Percentiles rank a stretch among this genome's conserved stretches.
phyloP scores from a whole-genome alignment of 495 filamentous ascomycete genomes.

The Geoglossum glabrum region DNA sequence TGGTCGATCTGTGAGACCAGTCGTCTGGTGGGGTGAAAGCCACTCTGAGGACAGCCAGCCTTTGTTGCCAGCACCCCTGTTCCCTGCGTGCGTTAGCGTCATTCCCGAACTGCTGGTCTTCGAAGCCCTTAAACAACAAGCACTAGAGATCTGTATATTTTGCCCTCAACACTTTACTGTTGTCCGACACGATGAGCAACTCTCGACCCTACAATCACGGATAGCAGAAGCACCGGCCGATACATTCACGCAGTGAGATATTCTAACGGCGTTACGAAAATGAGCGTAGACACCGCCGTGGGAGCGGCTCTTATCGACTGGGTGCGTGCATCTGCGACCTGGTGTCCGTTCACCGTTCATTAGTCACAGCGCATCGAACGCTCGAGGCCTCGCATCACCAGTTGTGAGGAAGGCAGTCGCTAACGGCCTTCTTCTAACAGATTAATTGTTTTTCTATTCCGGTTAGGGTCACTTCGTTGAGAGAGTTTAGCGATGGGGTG shows the following conservation, averaged over 20 bases:
- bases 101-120: not conserved
- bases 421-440: constrained; percentile 7
- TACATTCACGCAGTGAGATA: not conserved
- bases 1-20: not conserved
- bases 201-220: not conserved
- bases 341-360: not conserved
- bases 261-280: not conserved
- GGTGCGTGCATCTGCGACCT: constrained; percentile 14
- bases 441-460: constrained; percentile 32
- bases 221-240: not conserved
- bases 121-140: not conserved
- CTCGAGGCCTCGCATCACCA: constrained; percentile 3
- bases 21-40: not conserved
- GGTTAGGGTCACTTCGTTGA: constrained; percentile 24
- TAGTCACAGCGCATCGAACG: not conserved
- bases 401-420: not conserved
- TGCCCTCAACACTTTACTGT: not conserved
- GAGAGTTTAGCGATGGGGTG: constrained; percentile 55
- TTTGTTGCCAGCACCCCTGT: not conserved
- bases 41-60: not conserved
- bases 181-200: not conserved
- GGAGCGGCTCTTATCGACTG: constrained; percentile 36
- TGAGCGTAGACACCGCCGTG: constrained; percentile 7
- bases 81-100: constrained; percentile 3
- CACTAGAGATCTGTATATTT: not conserved